Percentiles rank a stretch among this genome's conserved stretches.
These are phyloP conservation scores for Thermomucor indicae-seudaticae DNA, from an alignment of 371 early-diverging fungal genomes.

Conservation along the genomic window DNA sequence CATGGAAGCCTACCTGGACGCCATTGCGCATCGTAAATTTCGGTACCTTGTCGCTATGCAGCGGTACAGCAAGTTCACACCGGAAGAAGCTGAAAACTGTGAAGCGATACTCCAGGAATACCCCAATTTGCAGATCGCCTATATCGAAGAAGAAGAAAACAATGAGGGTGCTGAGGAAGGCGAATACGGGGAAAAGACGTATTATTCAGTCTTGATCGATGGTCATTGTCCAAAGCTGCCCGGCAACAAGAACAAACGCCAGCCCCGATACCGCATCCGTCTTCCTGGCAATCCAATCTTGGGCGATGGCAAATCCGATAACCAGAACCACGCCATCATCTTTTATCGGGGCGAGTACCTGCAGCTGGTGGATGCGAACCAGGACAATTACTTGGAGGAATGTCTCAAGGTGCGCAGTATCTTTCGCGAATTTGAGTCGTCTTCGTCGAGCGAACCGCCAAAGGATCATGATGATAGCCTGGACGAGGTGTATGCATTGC, in stretches of 20 bases:
- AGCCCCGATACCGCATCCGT: conserved; percentile 72
- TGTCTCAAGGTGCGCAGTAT: conserved; percentile 87
- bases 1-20: conserved; percentile 54
- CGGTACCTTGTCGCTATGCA: conserved; percentile 89
- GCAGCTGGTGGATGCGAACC: conserved; percentile 91
- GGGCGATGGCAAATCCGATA: conserved; percentile 91
- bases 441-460: conserved; percentile 47
- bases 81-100: conserved; percentile 75
- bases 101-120: conserved; percentile 76
- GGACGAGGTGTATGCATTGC: conserved; percentile 21
- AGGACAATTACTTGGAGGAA: conserved; percentile 91
- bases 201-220: conserved; percentile 78
- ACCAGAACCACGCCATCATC: conserved; percentile 86
- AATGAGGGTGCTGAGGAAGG: conserved; percentile 41
- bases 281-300: conserved; percentile 89
- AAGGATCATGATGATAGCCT: too few relatives aligned
- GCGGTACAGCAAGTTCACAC: conserved; percentile 71
- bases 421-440: conserved; percentile 85
- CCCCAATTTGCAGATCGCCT: conserved; percentile 81
- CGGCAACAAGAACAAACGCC: conserved; percentile 52
- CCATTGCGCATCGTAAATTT: conserved; percentile 75
- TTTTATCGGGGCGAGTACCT: conserved; percentile 86
- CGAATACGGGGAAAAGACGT: conserved; percentile 48
- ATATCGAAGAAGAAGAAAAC: conserved; percentile 66
- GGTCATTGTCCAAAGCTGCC: conserved; percentile 65